Percentiles rank a stretch among this genome's conserved stretches.
These are phyloP conservation scores for Uronychia setigera DNA, from an alignment of 73 alveolate genomes.

Conservation along the genomic window DNA sequence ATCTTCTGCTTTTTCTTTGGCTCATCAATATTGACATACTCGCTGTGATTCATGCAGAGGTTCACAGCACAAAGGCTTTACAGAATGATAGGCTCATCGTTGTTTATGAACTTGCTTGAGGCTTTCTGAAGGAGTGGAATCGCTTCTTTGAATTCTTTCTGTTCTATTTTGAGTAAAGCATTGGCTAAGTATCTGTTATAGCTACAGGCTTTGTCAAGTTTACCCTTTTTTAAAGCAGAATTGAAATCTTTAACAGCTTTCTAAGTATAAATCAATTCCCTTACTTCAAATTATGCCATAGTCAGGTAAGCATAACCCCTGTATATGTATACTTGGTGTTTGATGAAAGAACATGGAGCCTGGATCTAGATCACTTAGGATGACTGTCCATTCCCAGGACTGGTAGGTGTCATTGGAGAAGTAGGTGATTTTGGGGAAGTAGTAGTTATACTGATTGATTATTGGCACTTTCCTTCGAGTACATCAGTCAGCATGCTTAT, in stretches of 20 bases:
- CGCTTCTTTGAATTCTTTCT: conserved; percentile 39
- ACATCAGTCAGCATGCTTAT: conserved; percentile 22
- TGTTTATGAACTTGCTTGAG: conserved; percentile 23
- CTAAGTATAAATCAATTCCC: conserved; percentile 2
- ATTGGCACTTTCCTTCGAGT: conserved; percentile 28
- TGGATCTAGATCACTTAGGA: conserved; percentile 19
- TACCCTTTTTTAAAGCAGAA: conserved; percentile 30
- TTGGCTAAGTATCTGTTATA: conserved; percentile 48
- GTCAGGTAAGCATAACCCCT: conserved; percentile 36
- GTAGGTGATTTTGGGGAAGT: conserved; percentile 14
- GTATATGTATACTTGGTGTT: conserved; percentile 22
- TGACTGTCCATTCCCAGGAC: background rate
- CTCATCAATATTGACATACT: background rate
- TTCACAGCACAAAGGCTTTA: background rate
- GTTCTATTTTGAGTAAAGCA: conserved; percentile 38
- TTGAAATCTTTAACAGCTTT: conserved; percentile 42
- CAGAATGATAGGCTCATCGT: conserved; percentile 30
- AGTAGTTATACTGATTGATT: background rate
- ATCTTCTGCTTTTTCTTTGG: conserved; percentile 26
- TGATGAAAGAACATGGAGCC: conserved; percentile 4
- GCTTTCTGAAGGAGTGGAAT: conserved; percentile 21
- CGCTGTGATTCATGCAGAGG: background rate
- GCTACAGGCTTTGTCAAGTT: conserved; percentile 55
- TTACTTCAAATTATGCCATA: conserved; percentile 31
- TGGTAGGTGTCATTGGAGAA: background rate